Conservation (phyloP, 169 alveolate species). For the Plasmodium blacklocki region DNA sequence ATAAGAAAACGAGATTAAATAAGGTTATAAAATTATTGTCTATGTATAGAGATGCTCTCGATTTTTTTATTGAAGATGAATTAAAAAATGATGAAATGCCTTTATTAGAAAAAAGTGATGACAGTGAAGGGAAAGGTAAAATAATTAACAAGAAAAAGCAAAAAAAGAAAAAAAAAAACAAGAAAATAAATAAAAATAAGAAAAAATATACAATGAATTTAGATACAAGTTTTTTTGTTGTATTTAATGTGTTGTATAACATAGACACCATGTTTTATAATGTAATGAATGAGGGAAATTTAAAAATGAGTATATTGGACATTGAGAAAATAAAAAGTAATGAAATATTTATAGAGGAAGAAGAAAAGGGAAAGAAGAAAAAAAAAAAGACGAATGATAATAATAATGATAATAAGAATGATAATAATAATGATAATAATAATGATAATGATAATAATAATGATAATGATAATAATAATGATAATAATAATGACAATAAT, state of each 20-base stretch:
- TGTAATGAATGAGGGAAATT: slow-evolving; percentile 36
- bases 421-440: neutral
- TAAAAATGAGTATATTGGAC: slow-evolving; percentile 6
- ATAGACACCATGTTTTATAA: slow-evolving; percentile 44
- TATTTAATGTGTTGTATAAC: slow-evolving; percentile 59
- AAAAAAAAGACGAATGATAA: neutral
- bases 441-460: neutral
- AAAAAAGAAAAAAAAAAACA: slow-evolving; percentile 9
- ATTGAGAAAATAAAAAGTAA: slow-evolving; percentile 35
- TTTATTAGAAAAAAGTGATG: neutral
- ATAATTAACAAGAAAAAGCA: slow-evolving; percentile 1
- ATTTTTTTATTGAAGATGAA: slow-evolving; percentile 29
- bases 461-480: neutral
- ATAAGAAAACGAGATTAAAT: slow-evolving; percentile 30
- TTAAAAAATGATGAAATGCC: slow-evolving; percentile 25
- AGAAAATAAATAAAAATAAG: slow-evolving; percentile 1
- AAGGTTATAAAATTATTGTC: slow-evolving; percentile 42
- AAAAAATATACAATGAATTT: slow-evolving; percentile 46
- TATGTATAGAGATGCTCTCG: slow-evolving; percentile 39
- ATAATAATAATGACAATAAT: neutral
- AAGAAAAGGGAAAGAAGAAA: neutral
- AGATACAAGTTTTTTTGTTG: slow-evolving; percentile 48
- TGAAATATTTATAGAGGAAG: slow-evolving; percentile 23
- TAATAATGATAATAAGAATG: neutral
- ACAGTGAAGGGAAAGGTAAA: neutral